Conservation (phyloP, 2,329 filamentous ascomycete species). For the Nannizziopsis arthrosporioides region DNA sequence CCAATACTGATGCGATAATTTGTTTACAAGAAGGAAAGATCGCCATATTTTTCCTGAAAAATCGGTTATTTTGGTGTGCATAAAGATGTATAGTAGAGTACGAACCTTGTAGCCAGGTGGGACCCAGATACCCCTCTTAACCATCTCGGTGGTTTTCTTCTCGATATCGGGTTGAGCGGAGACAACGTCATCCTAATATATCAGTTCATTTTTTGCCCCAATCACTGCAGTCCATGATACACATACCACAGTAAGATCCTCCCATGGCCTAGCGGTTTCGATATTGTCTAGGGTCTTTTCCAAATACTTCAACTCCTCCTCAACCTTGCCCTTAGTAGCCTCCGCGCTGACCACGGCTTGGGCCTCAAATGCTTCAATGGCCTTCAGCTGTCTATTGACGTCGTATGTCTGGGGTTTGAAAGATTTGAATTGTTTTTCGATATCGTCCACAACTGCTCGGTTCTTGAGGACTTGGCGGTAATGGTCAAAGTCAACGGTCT, state of each 20-base stretch:
- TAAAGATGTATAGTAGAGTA: conserved; percentile 13
- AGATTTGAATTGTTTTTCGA: conserved; percentile 83
- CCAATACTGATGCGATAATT: background rate
- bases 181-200: conserved; percentile 76
- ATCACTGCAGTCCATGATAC: background rate
- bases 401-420: conserved; percentile 95
- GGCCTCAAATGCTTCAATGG: conserved; percentile 93
- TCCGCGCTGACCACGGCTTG: conserved; percentile 95
- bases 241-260: conserved; percentile 94
- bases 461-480: conserved; percentile 94
- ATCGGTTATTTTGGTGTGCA: background rate
- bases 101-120: conserved; percentile 97
- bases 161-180: conserved; percentile 93
- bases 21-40: conserved; percentile 81
- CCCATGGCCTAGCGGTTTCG: conserved; percentile 86
- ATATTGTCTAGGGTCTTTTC: conserved; percentile 95
- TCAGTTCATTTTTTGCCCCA: conserved; percentile 2
- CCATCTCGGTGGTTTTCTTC: conserved; percentile 86
- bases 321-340: conserved; percentile 92
- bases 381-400: conserved; percentile 85
- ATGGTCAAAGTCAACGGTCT: conserved; percentile 80
- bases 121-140: conserved; percentile 96
- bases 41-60: conserved; percentile 90
- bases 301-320: conserved; percentile 86
- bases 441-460: conserved; percentile 86